phyloP scores from a whole-genome alignment of 768 basidiomycete genomes.

The Lepiota subincarnata region DNA sequence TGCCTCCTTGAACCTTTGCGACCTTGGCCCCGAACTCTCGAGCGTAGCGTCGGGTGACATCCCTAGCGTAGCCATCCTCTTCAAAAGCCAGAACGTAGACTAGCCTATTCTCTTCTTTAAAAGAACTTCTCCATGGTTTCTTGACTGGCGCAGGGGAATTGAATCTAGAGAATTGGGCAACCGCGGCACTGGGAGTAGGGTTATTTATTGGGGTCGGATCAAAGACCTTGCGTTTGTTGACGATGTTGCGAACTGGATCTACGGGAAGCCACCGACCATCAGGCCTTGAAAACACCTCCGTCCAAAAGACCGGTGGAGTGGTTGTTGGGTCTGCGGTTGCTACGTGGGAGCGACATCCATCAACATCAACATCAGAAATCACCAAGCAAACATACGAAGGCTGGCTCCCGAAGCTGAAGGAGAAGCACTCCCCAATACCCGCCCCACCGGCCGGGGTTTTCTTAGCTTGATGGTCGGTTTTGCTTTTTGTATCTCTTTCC shows the following conservation, averaged over 20 bases:
- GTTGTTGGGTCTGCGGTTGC: constrained; percentile 48
- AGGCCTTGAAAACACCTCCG: constrained; percentile 91
- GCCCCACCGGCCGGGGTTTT: constrained; percentile 48
- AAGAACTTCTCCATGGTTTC: constrained; percentile 11
- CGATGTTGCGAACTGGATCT: constrained; percentile 77
- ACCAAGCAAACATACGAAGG: constrained; percentile 19
- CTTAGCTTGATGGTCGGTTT: constrained; percentile 55
- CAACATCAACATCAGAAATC: not conserved
- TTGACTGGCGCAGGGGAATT: constrained; percentile 9
- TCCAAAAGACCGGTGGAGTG: constrained; percentile 91
- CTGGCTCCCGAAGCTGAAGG: constrained; percentile 16
- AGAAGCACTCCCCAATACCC: constrained; percentile 32
- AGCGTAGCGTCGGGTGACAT: constrained; percentile 89
- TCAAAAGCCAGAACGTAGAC: constrained; percentile 91
- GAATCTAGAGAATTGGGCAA: constrained; percentile 9
- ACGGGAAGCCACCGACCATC: constrained; percentile 91
- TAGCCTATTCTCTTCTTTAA: constrained; percentile 71
- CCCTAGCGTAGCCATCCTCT: constrained; percentile 89
- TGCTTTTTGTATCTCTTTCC: constrained; percentile 56
- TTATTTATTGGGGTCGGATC: constrained; percentile 54
- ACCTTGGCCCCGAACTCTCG: constrained; percentile 76
- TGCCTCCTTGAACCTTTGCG: constrained; percentile 70
- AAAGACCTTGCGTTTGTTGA: constrained; percentile 78
- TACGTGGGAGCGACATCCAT: constrained; percentile 14
- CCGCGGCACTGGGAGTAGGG: constrained; percentile 10